Base-by-base conservation (phyloP, 257 asterid species). In the Plantago major region DNA sequence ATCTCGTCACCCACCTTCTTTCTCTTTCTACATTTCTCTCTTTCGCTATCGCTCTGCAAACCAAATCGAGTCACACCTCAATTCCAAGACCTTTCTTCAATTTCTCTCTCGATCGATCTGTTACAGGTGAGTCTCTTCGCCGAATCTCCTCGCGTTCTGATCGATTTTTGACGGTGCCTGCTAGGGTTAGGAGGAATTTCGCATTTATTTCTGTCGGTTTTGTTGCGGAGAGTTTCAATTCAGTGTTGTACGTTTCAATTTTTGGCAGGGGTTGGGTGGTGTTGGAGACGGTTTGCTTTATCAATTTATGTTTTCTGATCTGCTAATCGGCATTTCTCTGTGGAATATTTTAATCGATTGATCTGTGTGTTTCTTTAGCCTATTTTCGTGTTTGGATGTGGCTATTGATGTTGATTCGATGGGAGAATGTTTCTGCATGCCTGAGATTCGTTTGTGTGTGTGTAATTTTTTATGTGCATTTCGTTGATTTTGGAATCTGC, bases 101-200 rank as follows among this genome's bases (percentile, higher is more conserved):
- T 33, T 7, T 69, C 68, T 60, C 55, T 49, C 33, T 66, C 69
- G 68, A 33, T 60, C 79, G 76, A 75, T 72, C 76, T 58, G 74
- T 45, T 58, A 28, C 66, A 76, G 85, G 85, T 79, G 72, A 79
- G 71, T 38, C 40, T 33, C 40, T 4, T 7, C 40, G 40, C 37
- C 40, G 40, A 33, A 1, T 33, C 40, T 33, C 40, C 8, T 7
- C 8, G 40, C 6, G 5, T 54, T 53, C 65, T 70, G 67, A 50
- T 62, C 70, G 69, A 67, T 73, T 46, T 38, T 61, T 9, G 62
- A 33, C 8, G 40, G 40, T 33, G 6, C 7, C 7, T 5, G 40
- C 6, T 33, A 33, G 75, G 82, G 72, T 58, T 67, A 70, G 69
- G 63, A 48, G 62, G 28, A 67, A 66, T 69, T 4, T 53, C 42